Base-by-base conservation (phyloP, 176 grass and related monocot genomes). In the Triticum timopheevii region DNA sequence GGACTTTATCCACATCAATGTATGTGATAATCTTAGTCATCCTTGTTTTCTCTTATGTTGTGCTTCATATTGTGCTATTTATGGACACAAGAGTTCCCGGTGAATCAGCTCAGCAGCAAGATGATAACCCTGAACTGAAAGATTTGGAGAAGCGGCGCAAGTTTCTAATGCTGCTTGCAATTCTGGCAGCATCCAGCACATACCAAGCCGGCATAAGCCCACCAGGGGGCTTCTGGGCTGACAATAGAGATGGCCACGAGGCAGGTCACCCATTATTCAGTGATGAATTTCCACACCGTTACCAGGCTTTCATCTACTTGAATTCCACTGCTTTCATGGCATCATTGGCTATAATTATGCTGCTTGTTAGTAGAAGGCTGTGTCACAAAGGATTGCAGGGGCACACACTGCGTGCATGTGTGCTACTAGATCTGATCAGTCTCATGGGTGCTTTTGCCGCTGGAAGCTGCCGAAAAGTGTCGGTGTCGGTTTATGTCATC, bases 401-500 rank as follows among this genome's bases (percentile, higher is more conserved):
- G 10, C 7, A 72, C 10, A 38, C 69, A 11, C 33, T 93, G 63
- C 77, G 15, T 73, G 73, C 54, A 13, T 86, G 76, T 1, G 83
- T 85, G 25, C 71, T 90, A 10, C 13, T 87, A 24, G 91, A 84
- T 75, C 71, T 90, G 70, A 52, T 81, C 77, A 93, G 85, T 58
- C 84, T 93, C 85, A 78, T 87, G 85, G 72, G 80, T 81, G 88
- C 91, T 66, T 90, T 87, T 82, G 88, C 68, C 6, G 39, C 69
- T 30, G 88, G 91, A 65, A 87, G 87, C 84, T 83, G 87, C 78
- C 83, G 90, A 36, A 89, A 61, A 78, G 45, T 83, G 20, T 82
- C 40, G 0, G 71, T 83, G 47, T 92, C 90, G 16, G 47, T 79
- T 11, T 92, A 92, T 13, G 83, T 65, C 35, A 89, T 92, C n/a